These are phyloP conservation scores for Isoetes taiwanensis DNA, from an alignment of 75 land plant genomes.

Conservation along the genomic window DNA sequence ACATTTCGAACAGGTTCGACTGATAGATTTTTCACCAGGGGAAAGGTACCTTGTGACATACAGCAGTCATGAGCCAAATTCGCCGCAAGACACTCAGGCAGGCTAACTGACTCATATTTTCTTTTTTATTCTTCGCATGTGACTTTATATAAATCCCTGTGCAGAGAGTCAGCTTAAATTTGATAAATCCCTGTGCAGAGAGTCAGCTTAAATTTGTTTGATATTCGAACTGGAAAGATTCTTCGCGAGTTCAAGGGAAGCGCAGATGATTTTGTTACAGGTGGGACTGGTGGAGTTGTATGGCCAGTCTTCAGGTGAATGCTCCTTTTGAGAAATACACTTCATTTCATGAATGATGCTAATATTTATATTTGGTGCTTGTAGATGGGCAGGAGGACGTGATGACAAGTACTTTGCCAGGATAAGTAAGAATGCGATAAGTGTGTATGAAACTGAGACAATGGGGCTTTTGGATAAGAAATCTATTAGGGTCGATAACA, in stretches of 20 bases:
- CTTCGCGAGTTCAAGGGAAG: constrained; percentile 87
- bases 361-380: neutral
- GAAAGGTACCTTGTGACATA: constrained; percentile 44
- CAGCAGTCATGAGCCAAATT: constrained; percentile 93
- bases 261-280: constrained; percentile 77
- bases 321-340: neutral
- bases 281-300: constrained; percentile 74
- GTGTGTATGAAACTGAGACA: constrained; percentile 90
- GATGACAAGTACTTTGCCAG: constrained; percentile 89
- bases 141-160: constrained; percentile 7
- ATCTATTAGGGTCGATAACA: constrained; percentile 73
- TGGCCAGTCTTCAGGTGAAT: constrained; percentile 88
- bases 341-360: neutral
- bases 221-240: constrained; percentile 75
- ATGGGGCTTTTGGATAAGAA: constrained; percentile 83
- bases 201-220: constrained; percentile 69
- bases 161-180: constrained; percentile 66
- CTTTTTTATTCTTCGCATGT: neutral
- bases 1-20: constrained; percentile 40
- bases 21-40: constrained; percentile 89
- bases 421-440: constrained; percentile 77
- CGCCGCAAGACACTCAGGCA: constrained; percentile 88
- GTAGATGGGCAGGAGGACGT: constrained; percentile 84
- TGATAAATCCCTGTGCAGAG: constrained; percentile 39
- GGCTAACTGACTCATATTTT: too few species aligned